Evolutionary conservation across 2,329 filamentous ascomycete species (phyloP), one percentile per base, ranked within the genome.

Genomic region (Biscogniauxia sp.): DNA sequence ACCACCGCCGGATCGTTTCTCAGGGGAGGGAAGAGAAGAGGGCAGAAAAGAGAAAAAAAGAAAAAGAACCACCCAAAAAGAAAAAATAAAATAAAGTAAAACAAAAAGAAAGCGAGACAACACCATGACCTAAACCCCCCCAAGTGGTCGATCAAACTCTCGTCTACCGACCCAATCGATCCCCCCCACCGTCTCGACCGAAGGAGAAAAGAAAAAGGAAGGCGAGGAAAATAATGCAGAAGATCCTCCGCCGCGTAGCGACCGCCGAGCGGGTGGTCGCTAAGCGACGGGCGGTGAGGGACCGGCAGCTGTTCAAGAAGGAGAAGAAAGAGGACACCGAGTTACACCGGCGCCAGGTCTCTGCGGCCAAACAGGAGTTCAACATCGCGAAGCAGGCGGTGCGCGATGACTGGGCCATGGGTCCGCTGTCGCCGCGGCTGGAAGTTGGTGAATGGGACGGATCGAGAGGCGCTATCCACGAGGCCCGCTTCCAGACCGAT

Each of bases 321-420:
- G 64, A 72, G 61, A 71, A 61, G 62, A 66, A 64, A 57, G 66
- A 59, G 32, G 53, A 53, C 60, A 66, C 28, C 55, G 62, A 58
- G 49, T 56, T 63, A 5, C 45, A 51, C 49, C 51, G 70, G 25
- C 70, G 76, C 41, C 64, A 75, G 67, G 61, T 72, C 59, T 54
- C 64, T 51, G 56, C 71, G 68, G 61, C 74, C 63, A 61, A 64
- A 65, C 54, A 67, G 56, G 61, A 76, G 65, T 69, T 83, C 62
- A 77, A 78, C 64, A 70, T 72, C 17, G 85, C 85, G 51, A 82
- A 85, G 58, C 72, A 79, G 65, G 80, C 83, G 55, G 84, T 90
- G 57, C 84, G 82, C 62, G 90, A 96, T 73, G 88, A 94, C 74
- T 96, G 90, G 86, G 80, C 89, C 64, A 77, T 92, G 66, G 94